A percentile compares a stretch with the other conserved stretches of the same genome.
Evolutionary conservation across 331 rosid genomes (phyloP).

Genomic region (Arachis monticola): DNA sequence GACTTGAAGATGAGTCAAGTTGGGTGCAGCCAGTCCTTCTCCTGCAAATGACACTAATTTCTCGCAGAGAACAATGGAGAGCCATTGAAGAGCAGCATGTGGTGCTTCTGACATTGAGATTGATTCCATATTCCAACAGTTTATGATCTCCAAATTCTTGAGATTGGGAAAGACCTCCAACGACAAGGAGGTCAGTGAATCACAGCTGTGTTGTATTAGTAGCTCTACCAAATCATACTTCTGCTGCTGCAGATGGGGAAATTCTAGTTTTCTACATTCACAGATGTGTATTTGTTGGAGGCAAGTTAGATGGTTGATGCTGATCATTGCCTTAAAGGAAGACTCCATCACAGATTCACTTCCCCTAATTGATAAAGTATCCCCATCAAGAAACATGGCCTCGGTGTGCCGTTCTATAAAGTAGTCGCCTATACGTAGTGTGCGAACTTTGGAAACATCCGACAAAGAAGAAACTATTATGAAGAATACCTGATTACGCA

Average conservation of each 20-base stretch:
- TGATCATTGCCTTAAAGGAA: not conserved
- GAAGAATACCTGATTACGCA: too few relatives aligned
- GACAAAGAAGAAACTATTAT: too few relatives aligned
- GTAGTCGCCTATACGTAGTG: too few relatives aligned
- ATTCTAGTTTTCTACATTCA: not conserved
- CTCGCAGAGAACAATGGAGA: not conserved
- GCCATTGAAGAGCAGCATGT: not conserved
- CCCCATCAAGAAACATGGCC: not conserved
- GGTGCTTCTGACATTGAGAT: not conserved
- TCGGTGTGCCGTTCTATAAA: too few relatives aligned
- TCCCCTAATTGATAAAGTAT: not conserved
- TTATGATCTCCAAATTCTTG: accelerated
- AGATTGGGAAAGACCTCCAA: not conserved
- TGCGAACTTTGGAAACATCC: not conserved
- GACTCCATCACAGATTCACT: not conserved
- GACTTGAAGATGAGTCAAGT: too few relatives aligned
- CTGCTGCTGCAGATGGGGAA: not conserved
- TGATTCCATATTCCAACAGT: not conserved
- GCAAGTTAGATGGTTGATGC: not conserved
- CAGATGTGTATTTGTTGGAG: not conserved
- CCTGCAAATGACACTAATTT: too few relatives aligned
- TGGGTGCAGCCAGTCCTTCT: too few relatives aligned
- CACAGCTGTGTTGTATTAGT: not conserved
- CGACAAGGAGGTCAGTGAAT: not conserved
- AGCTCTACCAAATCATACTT: not conserved